These are phyloP conservation scores for Dryas integrifolia DNA, from an alignment of 331 rosid species.

Conservation along the genomic window DNA sequence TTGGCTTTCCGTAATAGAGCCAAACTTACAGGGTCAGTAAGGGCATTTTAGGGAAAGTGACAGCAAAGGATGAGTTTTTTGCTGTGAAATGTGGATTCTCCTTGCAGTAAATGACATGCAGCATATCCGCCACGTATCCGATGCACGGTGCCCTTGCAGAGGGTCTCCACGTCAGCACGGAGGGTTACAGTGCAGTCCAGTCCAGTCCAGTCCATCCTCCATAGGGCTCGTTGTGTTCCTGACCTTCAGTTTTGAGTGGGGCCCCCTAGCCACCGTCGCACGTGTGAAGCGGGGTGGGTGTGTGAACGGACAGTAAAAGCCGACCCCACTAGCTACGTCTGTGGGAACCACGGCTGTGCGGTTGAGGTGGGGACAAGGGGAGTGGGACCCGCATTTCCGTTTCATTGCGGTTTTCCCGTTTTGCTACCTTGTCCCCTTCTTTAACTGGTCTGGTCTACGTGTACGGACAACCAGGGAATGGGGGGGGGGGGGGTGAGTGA, in stretches of 20 bases:
- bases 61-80: background rate
- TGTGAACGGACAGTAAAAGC: constrained; percentile 23
- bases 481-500: background rate
- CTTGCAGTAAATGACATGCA: background rate
- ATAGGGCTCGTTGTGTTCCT: constrained; percentile 14
- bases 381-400: constrained; percentile 35
- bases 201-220: no score
- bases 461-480: constrained; percentile 39
- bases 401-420: constrained; percentile 37
- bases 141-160: background rate
- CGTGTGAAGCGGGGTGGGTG: constrained; percentile 39
- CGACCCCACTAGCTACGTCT: constrained; percentile 34
- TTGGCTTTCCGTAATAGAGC: constrained; percentile 4
- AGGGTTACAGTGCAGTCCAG: no score
- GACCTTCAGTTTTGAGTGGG: background rate
- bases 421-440: constrained; percentile 29
- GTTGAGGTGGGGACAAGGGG: background rate
- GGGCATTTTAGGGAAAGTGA: constrained; percentile 26
- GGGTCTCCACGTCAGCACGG: constrained; percentile 17
- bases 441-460: constrained; percentile 30
- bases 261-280: constrained; percentile 20
- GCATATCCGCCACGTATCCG: constrained; percentile 23
- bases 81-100: constrained; percentile 2
- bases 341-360: constrained; percentile 6
- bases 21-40: background rate